These are phyloP conservation scores for Quercus suber DNA, from an alignment of 306 rosid genomes.

Conservation along the genomic window DNA sequence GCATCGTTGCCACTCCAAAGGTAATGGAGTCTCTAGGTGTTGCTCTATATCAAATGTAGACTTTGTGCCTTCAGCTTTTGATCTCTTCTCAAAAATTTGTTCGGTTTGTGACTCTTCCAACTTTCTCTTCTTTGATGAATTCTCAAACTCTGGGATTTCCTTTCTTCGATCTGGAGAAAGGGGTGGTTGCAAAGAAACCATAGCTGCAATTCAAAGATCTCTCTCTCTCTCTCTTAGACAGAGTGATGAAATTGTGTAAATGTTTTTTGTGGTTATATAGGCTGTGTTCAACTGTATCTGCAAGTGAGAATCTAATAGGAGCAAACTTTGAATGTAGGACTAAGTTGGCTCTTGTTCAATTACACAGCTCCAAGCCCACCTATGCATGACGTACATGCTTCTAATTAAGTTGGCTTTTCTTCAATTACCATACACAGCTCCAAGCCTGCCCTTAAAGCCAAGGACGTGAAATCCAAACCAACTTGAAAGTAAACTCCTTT, in stretches of 20 bases:
- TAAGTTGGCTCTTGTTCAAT: constrained; percentile 33
- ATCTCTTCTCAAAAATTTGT: constrained; percentile 38
- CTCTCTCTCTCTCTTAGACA: neutral
- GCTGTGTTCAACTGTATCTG: constrained; percentile 33
- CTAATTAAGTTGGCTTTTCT: constrained; percentile 29
- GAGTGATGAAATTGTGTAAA: constrained; percentile 22
- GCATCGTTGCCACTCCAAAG: constrained; percentile 76
- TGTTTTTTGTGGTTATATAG: constrained; percentile 55
- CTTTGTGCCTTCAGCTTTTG: constrained; percentile 30
- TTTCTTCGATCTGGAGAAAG: constrained; percentile 44
- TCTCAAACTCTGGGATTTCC: constrained; percentile 41
- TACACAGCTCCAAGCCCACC: constrained; percentile 11
- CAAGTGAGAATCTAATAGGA: constrained; percentile 26
- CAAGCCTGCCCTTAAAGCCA: constrained; percentile 19
- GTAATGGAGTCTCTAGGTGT: constrained; percentile 55
- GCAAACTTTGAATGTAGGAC: constrained; percentile 31
- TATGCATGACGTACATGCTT: no score
- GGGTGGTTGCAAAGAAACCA: constrained; percentile 63
- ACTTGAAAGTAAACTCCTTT: neutral
- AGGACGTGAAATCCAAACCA: constrained; percentile 36
- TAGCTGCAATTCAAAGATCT: constrained; percentile 14
- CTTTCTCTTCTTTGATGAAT: constrained; percentile 63
- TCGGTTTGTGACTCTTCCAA: constrained; percentile 40
- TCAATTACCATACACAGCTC: constrained; percentile 13
- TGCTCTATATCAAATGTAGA: constrained; percentile 47